phyloP scores from a whole-genome alignment of 2,329 filamentous ascomycete species.

The Botrytis medusae region DNA sequence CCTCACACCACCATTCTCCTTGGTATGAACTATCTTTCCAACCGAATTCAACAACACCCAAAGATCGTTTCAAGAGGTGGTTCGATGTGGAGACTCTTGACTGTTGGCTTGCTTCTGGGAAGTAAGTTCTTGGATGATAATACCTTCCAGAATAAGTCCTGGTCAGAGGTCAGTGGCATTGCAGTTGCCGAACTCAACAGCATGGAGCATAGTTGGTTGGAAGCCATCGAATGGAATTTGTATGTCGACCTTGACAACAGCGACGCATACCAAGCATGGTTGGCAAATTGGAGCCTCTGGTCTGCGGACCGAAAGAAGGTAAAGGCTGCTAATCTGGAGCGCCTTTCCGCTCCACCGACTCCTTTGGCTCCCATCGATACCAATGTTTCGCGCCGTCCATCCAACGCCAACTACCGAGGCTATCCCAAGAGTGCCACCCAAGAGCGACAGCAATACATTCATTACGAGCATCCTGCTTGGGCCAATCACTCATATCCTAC shows the following conservation, averaged over 20 bases:
- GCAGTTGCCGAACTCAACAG: constrained; percentile 65
- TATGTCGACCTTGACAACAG: constrained; percentile 65
- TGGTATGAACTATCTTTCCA: constrained; percentile 67
- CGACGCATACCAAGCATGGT: constrained; percentile 64
- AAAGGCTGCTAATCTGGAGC: constrained; percentile 40
- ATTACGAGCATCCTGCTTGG: constrained; percentile 38
- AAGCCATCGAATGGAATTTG: constrained; percentile 65
- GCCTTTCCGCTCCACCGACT: constrained; percentile 40
- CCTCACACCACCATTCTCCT: constrained; percentile 71
- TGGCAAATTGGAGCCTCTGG: constrained; percentile 65
- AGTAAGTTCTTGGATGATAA: constrained; percentile 80
- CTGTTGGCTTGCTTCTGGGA: constrained; percentile 66
- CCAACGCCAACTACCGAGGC: constrained; percentile 45
- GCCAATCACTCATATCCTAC: constrained; percentile 38
- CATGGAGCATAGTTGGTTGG: constrained; percentile 68
- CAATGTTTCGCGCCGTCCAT: constrained; percentile 51
- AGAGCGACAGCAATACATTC: constrained; percentile 36
- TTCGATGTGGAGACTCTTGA: constrained; percentile 68
- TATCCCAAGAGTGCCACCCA: constrained; percentile 48
- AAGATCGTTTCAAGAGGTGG: constrained; percentile 49
- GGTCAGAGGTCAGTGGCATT: constrained; percentile 74
- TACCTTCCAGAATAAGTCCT: constrained; percentile 76
- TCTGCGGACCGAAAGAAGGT: constrained; percentile 47
- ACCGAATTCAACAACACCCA: constrained; percentile 58
- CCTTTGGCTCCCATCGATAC: constrained; percentile 56